Percentiles rank a stretch among this genome's conserved stretches.
phyloP scores from a whole-genome alignment of 306 rosid genomes.

The Clitoria ternatea region DNA sequence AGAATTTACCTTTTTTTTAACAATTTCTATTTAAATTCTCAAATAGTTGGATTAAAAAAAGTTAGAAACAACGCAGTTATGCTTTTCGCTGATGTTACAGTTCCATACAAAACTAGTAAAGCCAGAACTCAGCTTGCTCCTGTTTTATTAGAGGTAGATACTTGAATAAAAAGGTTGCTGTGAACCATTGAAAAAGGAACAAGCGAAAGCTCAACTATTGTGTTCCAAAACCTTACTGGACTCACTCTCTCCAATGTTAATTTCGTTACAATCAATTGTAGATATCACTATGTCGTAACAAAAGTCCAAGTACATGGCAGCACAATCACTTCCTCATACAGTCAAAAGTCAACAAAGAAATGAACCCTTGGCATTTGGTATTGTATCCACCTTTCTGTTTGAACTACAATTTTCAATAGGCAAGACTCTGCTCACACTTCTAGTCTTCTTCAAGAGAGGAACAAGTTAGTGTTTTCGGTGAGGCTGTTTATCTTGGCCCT shows the following conservation, averaged over 20 bases:
- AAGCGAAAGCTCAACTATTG: neutral
- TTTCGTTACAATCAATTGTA: neutral
- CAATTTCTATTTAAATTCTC: too few relatives aligned
- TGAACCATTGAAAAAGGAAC: neutral
- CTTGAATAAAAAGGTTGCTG: neutral
- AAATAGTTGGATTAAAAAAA: too few relatives aligned
- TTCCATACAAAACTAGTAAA: neutral
- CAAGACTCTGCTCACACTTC: slow-evolving; percentile 1
- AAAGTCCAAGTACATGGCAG: neutral
- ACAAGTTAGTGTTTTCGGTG: slow-evolving; percentile 12
- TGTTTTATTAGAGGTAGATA: neutral
- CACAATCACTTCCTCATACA: slow-evolving; percentile 15
- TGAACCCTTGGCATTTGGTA: neutral
- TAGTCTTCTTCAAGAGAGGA: slow-evolving; percentile 23
- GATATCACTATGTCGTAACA: slow-evolving; percentile 8
- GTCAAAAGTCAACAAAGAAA: neutral
- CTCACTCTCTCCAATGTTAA: neutral
- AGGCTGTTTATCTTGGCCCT: slow-evolving; percentile 8
- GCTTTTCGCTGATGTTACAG: too few relatives aligned
- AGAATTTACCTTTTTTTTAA: too few relatives aligned
- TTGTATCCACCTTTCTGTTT: neutral
- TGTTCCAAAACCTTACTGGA: slow-evolving; percentile 13
- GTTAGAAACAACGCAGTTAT: too few relatives aligned
- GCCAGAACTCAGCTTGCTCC: neutral
- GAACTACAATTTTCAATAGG: neutral